Evolutionary conservation across 2,329 filamentous ascomycete genomes (phyloP).

Genomic region (Rhexocercosporidium sp.): DNA sequence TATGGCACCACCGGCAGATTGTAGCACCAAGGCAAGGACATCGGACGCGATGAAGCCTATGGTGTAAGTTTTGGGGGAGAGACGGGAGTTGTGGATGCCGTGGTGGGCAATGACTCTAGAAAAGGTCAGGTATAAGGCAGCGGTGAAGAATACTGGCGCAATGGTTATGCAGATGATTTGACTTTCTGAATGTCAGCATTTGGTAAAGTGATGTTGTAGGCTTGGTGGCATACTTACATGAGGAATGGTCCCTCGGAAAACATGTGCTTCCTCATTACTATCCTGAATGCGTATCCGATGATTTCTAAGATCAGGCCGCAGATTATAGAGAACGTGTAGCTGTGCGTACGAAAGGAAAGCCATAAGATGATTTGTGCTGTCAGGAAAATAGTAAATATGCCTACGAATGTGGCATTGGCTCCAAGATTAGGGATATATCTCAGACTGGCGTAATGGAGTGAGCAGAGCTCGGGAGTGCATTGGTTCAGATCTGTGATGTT

Average conservation of each 20-base stretch:
- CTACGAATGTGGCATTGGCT: constrained; percentile 41
- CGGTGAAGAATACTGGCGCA: constrained; percentile 56
- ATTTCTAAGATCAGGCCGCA: constrained; percentile 60
- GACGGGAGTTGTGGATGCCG: constrained; percentile 42
- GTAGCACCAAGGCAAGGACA: constrained; percentile 60
- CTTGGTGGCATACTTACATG: constrained; percentile 25
- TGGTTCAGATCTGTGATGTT: constrained; percentile 1
- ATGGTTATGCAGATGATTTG: constrained; percentile 60
- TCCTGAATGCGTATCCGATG: constrained; percentile 58
- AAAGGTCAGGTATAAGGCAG: constrained; percentile 62
- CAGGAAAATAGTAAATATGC: constrained; percentile 28
- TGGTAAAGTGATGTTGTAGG: neutral
- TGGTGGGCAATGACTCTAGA: constrained; percentile 60
- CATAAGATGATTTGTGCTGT: constrained; percentile 29
- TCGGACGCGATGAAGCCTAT: constrained; percentile 53
- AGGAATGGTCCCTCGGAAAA: constrained; percentile 32
- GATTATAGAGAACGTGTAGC: constrained; percentile 57
- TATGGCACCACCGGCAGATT: constrained; percentile 61
- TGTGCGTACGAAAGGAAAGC: constrained; percentile 58
- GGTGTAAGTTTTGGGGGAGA: constrained; percentile 55
- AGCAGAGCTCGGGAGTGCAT: constrained; percentile 15
- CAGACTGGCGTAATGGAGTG: constrained; percentile 26
- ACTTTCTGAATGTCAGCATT: constrained; percentile 34
- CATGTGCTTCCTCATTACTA: constrained; percentile 33
- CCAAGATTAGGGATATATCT: constrained; percentile 26